Evolutionary conservation across 495 filamentous ascomycete genomes (phyloP).

Genomic region (Lasiosphaeria ovina): DNA sequence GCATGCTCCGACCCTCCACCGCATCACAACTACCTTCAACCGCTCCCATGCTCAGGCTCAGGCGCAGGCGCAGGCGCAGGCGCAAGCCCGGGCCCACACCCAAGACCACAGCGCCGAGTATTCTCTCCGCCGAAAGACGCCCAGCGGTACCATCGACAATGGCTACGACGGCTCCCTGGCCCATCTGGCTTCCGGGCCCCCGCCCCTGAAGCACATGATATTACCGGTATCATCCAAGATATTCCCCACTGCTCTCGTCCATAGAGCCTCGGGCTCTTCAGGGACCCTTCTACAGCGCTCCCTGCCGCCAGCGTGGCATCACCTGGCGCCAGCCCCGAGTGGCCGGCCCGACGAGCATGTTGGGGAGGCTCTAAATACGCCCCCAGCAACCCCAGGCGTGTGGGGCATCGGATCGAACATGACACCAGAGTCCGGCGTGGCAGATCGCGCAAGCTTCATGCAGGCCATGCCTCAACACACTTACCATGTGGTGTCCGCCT

Average conservation of each 20-base stretch:
- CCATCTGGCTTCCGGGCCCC: conserved; percentile 73
- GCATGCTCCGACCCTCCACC: conserved; percentile 25
- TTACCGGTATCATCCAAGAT: conserved; percentile 51
- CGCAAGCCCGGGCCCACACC: conserved; percentile 26
- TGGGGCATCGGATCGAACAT: conserved; percentile 24
- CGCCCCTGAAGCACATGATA: conserved; percentile 85
- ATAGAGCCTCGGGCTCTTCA: conserved; percentile 17
- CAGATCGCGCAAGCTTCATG: conserved; percentile 20
- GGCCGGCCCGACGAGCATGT: conserved; percentile 10
- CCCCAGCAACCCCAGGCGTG: conserved; percentile 15
- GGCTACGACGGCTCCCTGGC: conserved; percentile 87
- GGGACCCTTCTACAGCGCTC: conserved; percentile 6
- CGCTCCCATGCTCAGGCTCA: conserved; percentile 30
- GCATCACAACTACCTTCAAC: conserved; percentile 31
- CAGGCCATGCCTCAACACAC: conserved; percentile 33
- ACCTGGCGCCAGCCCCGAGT: conserved; percentile 13
- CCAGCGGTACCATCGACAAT: conserved; percentile 86
- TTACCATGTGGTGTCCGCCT: conserved; percentile 45
- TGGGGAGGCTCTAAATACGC: conserved; percentile 14
- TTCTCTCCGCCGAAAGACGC: conserved; percentile 87
- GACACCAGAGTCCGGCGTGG: conserved; percentile 12
- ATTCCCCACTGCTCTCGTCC: conserved; percentile 33
- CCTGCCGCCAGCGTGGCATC: conserved; percentile 22
- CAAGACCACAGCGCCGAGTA: conserved; percentile 59
- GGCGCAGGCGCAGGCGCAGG: conserved; percentile 24